Base-by-base conservation (phyloP, 257 asterid genomes). In the Coffea canephora region DNA sequence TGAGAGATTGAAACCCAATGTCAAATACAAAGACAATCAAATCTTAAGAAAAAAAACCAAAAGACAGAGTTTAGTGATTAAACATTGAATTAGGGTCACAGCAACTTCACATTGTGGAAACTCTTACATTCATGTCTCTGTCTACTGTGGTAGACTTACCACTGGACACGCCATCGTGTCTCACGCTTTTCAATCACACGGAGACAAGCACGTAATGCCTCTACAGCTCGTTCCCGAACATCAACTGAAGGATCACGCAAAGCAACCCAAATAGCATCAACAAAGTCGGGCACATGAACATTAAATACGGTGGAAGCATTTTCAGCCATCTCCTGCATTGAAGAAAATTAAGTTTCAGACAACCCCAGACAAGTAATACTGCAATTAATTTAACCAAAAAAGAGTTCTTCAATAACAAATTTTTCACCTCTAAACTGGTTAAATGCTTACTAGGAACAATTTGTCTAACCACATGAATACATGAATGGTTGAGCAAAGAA, bases 141-240 rank as follows among this genome's bases (percentile, higher is more conserved):
- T 43, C 18, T 25, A 39, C 43, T 84, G 80, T 74, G 74, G 39
- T 19, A 79, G 75, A 77, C 91, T 85, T 87, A 95, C 99, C 99
- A 96, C 86, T 96, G 98, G 69, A 96, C 98, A 80, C 99, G 99
- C 99, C 99, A 96, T 69, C 99, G 93, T 4, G 99, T 96, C 85
- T 96, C 98, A 11, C 99, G 99, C 87, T 94, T 96, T 90, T 96
- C 99, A 84, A 92, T 96, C 77, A 94, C 98, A 76, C 94, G 87
- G 59, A 96, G 96, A 79, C 99, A 94, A 83, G 99, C 98, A 57
- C 99, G 99, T 86, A 96, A 88, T 79, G 99, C 98, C 89, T 91
- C 96, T 82, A 96, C 99, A 68, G 98, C 97, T 69, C 90, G 90
- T 89, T 94, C 97, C 79, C 98, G 91, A 79, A 96, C 91, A 83